Conservation (phyloP, 179 eudicot genomes). For the Monotropa hypopitys region DNA sequence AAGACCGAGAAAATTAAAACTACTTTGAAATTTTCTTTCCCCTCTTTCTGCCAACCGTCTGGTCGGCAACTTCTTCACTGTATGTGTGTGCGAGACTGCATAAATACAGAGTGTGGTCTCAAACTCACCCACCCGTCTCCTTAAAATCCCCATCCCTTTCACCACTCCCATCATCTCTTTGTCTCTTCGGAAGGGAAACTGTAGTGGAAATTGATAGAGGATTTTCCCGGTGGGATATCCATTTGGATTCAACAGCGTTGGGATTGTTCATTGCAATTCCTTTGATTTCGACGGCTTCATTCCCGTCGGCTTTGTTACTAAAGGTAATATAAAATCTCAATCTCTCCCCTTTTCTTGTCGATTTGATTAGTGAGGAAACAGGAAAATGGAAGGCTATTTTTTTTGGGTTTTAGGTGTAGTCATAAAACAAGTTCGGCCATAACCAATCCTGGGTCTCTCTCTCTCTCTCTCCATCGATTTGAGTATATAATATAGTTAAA, state of each 20-base stretch:
- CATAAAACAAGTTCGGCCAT: neutral
- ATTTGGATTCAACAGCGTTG: neutral
- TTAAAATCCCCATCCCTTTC: neutral
- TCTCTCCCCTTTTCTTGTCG: neutral
- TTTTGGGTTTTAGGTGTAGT: neutral
- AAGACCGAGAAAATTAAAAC: neutral
- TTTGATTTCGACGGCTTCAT: neutral
- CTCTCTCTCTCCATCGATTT: no score
- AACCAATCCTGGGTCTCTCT: no score
- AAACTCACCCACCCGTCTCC: neutral
- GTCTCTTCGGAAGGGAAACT: neutral
- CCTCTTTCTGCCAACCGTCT: conserved; percentile 22
- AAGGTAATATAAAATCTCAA: neutral
- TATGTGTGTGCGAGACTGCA: conserved; percentile 9
- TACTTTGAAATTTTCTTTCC: neutral
- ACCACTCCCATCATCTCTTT: neutral
- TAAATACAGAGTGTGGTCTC: conserved; percentile 7
- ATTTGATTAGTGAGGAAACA: conserved; percentile 1
- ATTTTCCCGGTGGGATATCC: neutral
- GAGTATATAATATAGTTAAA: no score
- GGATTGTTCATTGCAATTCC: neutral
- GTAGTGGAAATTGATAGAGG: neutral
- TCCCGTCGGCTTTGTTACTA: neutral
- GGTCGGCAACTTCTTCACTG: conserved; percentile 28
- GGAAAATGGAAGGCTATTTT: neutral